Evolutionary conservation across 495 filamentous ascomycete genomes (phyloP).

Genomic region (Podospora pseudopauciseta): DNA sequence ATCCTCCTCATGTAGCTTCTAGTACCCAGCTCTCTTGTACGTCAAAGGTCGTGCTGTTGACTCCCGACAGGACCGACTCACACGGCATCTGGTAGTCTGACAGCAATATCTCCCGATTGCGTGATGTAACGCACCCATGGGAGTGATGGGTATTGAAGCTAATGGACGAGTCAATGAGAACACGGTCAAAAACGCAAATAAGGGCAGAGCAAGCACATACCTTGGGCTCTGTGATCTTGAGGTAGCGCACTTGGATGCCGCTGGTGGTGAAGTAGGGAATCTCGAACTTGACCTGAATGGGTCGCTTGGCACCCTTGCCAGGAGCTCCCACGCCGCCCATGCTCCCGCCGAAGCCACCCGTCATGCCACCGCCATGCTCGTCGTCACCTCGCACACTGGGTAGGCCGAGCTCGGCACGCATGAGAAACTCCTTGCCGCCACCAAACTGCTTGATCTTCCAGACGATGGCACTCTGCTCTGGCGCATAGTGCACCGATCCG

Average conservation of each 20-base stretch:
- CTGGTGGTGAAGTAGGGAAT: conserved; percentile 99
- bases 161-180: conserved; percentile 32
- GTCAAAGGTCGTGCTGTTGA: background rate
- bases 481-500: conserved; percentile 96
- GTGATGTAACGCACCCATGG: conserved; percentile 99
- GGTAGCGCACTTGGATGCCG: conserved; percentile 94
- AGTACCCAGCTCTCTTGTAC: background rate
- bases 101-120: conserved; percentile 91
- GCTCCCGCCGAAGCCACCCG: conserved; percentile 90
- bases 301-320: conserved; percentile 83
- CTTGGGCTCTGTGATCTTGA: conserved; percentile 99
- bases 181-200: background rate
- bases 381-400: conserved; percentile 96
- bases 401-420: conserved; percentile 95
- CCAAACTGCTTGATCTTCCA: conserved; percentile 99
- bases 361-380: conserved; percentile 93
- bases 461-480: conserved; percentile 94
- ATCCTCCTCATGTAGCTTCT: background rate
- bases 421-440: conserved; percentile 96
- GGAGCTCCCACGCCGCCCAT: conserved; percentile 71
- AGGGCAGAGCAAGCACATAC: conserved; percentile 49
- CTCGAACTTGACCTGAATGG: conserved; percentile 98
- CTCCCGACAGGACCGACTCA: conserved; percentile 35
- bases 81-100: conserved; percentile 83
- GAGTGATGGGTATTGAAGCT: conserved; percentile 96